Conservation (phyloP, 2,329 filamentous ascomycete species). For the Whalleya microplaca region DNA sequence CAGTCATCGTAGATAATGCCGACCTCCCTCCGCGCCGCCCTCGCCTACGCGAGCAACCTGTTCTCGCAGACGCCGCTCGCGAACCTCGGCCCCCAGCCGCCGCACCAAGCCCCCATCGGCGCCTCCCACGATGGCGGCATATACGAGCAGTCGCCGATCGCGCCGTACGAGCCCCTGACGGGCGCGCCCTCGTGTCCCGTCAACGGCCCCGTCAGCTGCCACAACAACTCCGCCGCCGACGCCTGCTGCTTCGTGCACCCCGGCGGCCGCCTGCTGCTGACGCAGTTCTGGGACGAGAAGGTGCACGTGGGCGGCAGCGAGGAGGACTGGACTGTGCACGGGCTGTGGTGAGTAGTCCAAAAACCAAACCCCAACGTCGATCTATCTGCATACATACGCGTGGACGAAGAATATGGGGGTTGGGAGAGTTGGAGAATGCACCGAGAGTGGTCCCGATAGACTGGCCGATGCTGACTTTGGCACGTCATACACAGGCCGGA, state of each 20-base stretch:
- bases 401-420: too few species aligned
- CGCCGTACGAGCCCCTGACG: conserved; percentile 41
- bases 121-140: not conserved
- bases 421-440: not conserved
- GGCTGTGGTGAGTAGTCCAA: conserved; percentile 47
- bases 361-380: too few species aligned
- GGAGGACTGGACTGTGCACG: conserved; percentile 49
- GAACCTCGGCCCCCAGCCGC: conserved; percentile 25
- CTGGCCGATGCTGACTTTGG: not conserved
- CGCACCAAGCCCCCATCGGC: conserved; percentile 3
- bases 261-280: conserved; percentile 45
- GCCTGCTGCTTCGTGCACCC: conserved; percentile 49
- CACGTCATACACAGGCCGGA: conserved; percentile 44
- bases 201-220: conserved; percentile 47
- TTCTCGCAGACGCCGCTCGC: conserved; percentile 38
- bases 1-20: conserved; percentile 34
- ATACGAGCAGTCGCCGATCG: conserved; percentile 20
- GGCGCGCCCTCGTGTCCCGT: conserved; percentile 45
- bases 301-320: conserved; percentile 45
- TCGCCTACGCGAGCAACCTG: conserved; percentile 40
- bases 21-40: conserved; percentile 36
- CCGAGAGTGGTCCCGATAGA: not conserved
- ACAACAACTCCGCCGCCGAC: conserved; percentile 42
- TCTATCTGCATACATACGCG: not conserved
- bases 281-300: conserved; percentile 50